Evolutionary conservation across 2,329 filamentous ascomycete genomes (phyloP).

Genomic region (Aspergillus thermomutatus): DNA sequence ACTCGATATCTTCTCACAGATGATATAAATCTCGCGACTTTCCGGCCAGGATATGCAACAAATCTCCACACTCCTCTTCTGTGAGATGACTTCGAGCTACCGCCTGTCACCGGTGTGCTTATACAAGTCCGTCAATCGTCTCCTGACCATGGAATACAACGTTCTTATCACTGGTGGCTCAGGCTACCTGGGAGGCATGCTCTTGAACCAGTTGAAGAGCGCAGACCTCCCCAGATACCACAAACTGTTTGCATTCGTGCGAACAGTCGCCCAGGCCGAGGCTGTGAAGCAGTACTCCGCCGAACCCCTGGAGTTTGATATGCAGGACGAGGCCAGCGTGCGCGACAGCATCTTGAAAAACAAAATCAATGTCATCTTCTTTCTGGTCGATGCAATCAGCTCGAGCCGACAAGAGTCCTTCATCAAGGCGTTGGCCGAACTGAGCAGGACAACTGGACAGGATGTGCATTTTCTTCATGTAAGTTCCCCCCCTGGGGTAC

Average conservation of each 20-base stretch:
- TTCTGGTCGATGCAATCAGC: constrained; percentile 43
- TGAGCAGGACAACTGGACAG: constrained; percentile 40
- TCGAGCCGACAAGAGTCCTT: constrained; percentile 35
- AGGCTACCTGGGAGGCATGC: constrained; percentile 52
- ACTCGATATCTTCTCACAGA: too few species aligned
- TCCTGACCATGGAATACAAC: constrained; percentile 24
- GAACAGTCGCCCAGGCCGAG: constrained; percentile 45
- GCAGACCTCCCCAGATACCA: constrained; percentile 42
- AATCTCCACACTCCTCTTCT: too few species aligned
- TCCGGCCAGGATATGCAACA: too few species aligned
- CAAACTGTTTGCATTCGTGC: constrained; percentile 49
- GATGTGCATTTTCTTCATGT: constrained; percentile 53
- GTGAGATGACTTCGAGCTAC: too few species aligned
- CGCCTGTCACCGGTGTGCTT: too few species aligned
- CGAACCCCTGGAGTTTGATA: constrained; percentile 41
- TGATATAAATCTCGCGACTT: too few species aligned
- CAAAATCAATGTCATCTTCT: constrained; percentile 49
- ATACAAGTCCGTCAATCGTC: too few species aligned
- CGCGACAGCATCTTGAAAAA: constrained; percentile 38
- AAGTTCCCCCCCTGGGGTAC: constrained; percentile 5
- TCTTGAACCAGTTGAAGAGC: constrained; percentile 41
- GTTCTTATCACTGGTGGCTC: constrained; percentile 52
- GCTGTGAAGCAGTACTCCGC: constrained; percentile 43
- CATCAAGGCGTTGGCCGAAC: constrained; percentile 46
- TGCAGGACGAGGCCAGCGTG: constrained; percentile 36